Base-by-base conservation (phyloP, 2,329 filamentous ascomycete genomes). In the Ophiostoma piceae region DNA sequence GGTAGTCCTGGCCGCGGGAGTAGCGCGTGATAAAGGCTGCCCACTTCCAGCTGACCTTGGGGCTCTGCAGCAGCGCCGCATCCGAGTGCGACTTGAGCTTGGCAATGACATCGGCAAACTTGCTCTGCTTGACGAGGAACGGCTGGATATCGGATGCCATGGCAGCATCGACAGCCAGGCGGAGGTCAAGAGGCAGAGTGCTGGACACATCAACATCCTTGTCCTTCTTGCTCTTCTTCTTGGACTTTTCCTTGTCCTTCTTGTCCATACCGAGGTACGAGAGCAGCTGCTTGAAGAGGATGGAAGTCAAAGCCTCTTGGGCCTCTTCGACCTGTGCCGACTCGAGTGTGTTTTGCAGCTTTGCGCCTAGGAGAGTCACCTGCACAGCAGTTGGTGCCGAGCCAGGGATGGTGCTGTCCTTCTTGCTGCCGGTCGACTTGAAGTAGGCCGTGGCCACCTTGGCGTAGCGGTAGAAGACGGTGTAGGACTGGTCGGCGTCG, bases 1-100 rank as follows among this genome's bases (percentile, higher is more conserved):
- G 75, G 22, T 1, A 12, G 12, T 81, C 70, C 0, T 76, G 72
- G 4, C 76, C 72, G 0, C 77, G 74, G 29, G 82, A 77, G 67
- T 80, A 77, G 4, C 75, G 79, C 5, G 77, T 77, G 12, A 85
- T 73, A 69, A 85, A 82, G 2, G 77, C 79, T 69, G 81, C 79
- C 37, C 84, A 73, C 72, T 80, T 80, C 83, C 84, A 85, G 6
- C 81, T 82, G 9, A 72, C 68, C 43, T 74, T 69, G 68, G 9
- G 73, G 71, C n/a, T 72, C 69, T 8, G 66, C 47, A 32, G 75
- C 71, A 14, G 75, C 71, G 65, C 65, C n/a, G 68, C 69, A 41
- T 74, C 71, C 47, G 75, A 75, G 2, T 67, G 19, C 8, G 69
- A 66, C 64, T 73, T 69, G 9, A 77, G 67, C 12, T 74, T 66